Conservation (phyloP, 78 protist species). For the Pigoraptor vietnamica region DNA sequence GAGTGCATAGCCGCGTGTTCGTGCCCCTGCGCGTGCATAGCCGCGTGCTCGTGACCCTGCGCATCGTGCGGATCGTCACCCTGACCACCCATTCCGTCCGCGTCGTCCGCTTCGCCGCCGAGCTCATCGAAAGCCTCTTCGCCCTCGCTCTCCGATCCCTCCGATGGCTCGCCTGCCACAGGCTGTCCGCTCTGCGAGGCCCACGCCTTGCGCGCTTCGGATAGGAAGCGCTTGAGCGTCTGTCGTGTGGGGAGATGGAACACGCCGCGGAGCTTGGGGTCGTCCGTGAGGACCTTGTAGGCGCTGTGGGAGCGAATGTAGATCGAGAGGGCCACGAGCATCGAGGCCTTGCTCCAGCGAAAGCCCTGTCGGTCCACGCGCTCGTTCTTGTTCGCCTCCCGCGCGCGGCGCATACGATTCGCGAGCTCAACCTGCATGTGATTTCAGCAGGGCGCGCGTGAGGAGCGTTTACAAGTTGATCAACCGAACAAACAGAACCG, state of each 20-base stretch:
- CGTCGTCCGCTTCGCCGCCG: background rate
- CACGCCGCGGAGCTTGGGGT: background rate
- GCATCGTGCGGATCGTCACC: no score
- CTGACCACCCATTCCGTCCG: no score
- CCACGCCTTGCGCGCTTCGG: background rate
- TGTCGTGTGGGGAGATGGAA: background rate
- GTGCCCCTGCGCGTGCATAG: background rate
- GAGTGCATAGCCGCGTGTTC: background rate
- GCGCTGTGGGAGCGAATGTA: background rate
- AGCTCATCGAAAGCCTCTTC: background rate
- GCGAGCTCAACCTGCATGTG: background rate
- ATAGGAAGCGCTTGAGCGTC: background rate
- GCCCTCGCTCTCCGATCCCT: background rate
- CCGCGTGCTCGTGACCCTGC: background rate
- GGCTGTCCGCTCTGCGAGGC: background rate
- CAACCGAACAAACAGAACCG: no score
- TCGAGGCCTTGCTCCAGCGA: background rate
- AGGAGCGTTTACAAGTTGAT: no score
- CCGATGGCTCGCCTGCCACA: background rate
- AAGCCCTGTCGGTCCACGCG: background rate
- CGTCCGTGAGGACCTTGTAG: background rate
- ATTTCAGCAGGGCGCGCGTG: no score
- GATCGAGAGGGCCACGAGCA: background rate
- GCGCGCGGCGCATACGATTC: background rate
- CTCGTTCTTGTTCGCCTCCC: background rate